Base-by-base conservation (phyloP, 768 basidiomycete genomes). In the Psilocybe sp. region DNA sequence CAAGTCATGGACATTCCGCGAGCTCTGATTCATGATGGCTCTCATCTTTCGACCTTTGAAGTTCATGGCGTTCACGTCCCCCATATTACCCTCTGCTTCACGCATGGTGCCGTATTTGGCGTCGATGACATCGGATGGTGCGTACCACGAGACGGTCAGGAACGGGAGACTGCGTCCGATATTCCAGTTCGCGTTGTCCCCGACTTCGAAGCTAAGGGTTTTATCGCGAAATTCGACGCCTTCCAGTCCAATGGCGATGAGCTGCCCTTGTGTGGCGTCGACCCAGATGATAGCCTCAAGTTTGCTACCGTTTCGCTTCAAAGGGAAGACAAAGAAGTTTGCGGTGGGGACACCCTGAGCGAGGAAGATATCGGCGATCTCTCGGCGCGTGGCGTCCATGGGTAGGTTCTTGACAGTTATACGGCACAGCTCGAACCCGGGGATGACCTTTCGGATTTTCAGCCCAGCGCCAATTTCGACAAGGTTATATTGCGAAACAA, bases 401-500 rank as follows among this genome's bases (percentile, higher is more conserved):
- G 81, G 78, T 23, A 84, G 65, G 48, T 75, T 74, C 44, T 64
- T 68, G 40, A 84, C 63, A 1, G 60, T 72, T 19, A 84, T 60
- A 9, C 69, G 69, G 55, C 76, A 78, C 5, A 76, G 72, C 37
- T 84, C 78, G 53, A 80, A 82, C 4, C 79, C 80, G 14, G 75
- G 68, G 20, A 79, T 60, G 28, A 81, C 52, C 31, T 66, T 59
- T 35, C 62, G 63, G 35, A 84, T 65, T n/a, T 72, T 64, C 33
- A 80, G 59, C 5, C 82, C 82, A 2, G 78, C 74, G 23, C 68
- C 68, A 37, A 69, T 82, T 2, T 78, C 78, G 15, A 79, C 73
- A 37, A 82, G 64, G 39, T 71, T 74, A n/a, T 72, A 68, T 6
- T 73, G 75, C 15, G 68, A 67, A 13, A 80, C 72, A n/a, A 78